These are phyloP conservation scores for Stenocarpella maydis DNA, from an alignment of 2,329 filamentous ascomycete species.

Conservation along the genomic window DNA sequence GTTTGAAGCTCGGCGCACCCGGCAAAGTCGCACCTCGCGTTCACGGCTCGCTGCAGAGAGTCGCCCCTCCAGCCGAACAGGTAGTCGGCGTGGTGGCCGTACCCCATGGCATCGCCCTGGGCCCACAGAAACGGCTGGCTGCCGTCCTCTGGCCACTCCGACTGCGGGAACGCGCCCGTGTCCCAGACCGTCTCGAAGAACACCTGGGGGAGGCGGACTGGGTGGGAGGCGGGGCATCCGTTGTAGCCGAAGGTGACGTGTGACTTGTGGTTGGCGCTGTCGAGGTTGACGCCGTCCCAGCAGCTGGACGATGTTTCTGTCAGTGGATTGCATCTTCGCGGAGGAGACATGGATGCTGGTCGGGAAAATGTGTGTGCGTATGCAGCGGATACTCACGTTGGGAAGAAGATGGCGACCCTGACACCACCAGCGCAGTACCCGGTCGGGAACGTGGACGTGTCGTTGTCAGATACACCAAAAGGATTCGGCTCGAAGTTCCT, in stretches of 20 bases:
- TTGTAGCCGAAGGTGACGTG: slow-evolving; percentile 55
- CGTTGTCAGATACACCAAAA: slow-evolving; percentile 44
- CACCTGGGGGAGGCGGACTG: slow-evolving; percentile 41
- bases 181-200: slow-evolving; percentile 42
- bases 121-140: slow-evolving; percentile 43
- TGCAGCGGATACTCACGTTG: background rate
- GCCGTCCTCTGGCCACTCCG: slow-evolving; percentile 43
- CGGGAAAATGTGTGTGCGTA: background rate
- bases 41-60: slow-evolving; percentile 42
- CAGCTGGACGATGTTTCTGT: slow-evolving; percentile 45
- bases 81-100: slow-evolving; percentile 50
- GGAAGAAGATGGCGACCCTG: slow-evolving; percentile 31
- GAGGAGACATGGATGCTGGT: background rate
- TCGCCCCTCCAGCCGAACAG: slow-evolving; percentile 49
- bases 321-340: fast-evolving
- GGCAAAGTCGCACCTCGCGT: slow-evolving; percentile 33
- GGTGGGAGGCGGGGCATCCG: slow-evolving; percentile 40
- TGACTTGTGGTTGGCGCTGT: slow-evolving; percentile 53
- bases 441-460: slow-evolving; percentile 47
- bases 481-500: slow-evolving; percentile 38
- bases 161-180: slow-evolving; percentile 37
- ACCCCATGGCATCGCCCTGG: slow-evolving; percentile 45
- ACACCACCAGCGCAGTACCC: slow-evolving; percentile 49
- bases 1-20: slow-evolving; percentile 38
- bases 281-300: slow-evolving; percentile 63